phyloP scores from a whole-genome alignment of 2,329 filamentous ascomycete genomes.

The Onygena corvina region DNA sequence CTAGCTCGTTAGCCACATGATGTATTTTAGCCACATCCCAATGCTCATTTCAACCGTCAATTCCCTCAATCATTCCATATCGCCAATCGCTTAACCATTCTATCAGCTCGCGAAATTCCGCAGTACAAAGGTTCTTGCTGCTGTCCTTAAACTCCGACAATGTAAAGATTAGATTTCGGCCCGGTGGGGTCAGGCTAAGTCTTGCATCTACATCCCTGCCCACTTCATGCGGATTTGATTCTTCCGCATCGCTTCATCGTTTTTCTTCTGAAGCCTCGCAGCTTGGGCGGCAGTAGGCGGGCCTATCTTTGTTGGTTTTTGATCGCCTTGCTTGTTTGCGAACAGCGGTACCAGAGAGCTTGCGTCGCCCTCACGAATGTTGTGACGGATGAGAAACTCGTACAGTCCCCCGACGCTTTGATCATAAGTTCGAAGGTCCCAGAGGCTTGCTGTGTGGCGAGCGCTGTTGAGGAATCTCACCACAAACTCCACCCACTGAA shows the following conservation, averaged over 20 bases:
- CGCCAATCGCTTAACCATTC: too few relatives aligned
- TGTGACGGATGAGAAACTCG: neutral
- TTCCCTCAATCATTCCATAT: too few relatives aligned
- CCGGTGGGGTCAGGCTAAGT: too few relatives aligned
- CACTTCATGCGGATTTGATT: neutral
- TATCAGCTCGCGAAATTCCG: too few relatives aligned
- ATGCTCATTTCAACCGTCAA: too few relatives aligned
- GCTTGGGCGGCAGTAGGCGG: neutral
- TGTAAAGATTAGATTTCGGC: too few relatives aligned
- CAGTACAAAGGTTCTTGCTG: too few relatives aligned
- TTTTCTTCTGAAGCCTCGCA: neutral
- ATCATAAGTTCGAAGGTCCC: neutral
- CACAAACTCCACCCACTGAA: neutral
- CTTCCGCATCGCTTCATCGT: neutral
- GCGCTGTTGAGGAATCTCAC: neutral
- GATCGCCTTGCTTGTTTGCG: neutral
- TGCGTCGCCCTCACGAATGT: neutral
- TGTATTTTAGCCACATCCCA: too few relatives aligned
- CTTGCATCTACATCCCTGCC: too few relatives aligned
- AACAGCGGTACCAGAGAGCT: neutral
- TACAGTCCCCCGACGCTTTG: neutral
- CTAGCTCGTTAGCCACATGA: too few relatives aligned
- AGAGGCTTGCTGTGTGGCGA: neutral
- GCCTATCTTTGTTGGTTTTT: neutral
- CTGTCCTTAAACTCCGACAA: too few relatives aligned